Evolutionary conservation across 1,139 yeast species (phyloP).

Genomic region (Oligophagozyma castellii): DNA sequence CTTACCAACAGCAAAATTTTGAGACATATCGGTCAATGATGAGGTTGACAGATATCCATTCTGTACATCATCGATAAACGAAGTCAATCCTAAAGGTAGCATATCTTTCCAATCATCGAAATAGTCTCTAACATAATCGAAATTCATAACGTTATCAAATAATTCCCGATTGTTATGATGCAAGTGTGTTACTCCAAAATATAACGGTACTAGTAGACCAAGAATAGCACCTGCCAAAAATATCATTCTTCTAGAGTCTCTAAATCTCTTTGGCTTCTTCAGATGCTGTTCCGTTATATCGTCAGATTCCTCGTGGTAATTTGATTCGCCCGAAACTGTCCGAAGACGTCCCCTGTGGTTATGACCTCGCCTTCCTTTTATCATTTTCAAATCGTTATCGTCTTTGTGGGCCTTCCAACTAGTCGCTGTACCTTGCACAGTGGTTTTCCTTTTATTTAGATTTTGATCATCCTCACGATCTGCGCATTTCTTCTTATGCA

Average conservation of each 20-base stretch:
- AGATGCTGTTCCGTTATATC: constrained; percentile 2
- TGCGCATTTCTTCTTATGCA: too few relatives aligned
- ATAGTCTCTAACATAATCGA: constrained; percentile 36
- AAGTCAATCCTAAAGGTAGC: constrained; percentile 52
- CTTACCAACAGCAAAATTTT: constrained; percentile 78
- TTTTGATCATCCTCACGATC: too few relatives aligned
- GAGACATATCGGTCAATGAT: constrained; percentile 33
- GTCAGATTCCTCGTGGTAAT: too few relatives aligned
- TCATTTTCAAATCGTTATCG: too few relatives aligned
- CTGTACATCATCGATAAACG: constrained; percentile 45
- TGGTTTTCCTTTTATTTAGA: too few relatives aligned
- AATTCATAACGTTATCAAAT: constrained; percentile 41
- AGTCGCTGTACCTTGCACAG: too few relatives aligned
- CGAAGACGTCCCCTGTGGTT: neutral
- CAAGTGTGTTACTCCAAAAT: constrained; percentile 34
- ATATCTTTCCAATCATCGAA: constrained; percentile 54
- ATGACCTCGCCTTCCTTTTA: too few relatives aligned
- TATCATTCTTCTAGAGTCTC: constrained; percentile 27
- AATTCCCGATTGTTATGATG: constrained; percentile 16
- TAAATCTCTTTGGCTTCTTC: constrained; percentile 13
- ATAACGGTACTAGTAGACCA: constrained; percentile 53
- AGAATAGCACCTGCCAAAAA: constrained; percentile 49
- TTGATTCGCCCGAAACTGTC: constrained; percentile 3
- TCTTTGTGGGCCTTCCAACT: too few relatives aligned
- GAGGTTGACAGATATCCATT: constrained; percentile 14